These are phyloP conservation scores for Umbelopsis sp. DNA, from an alignment of 192 early-diverging fungal genomes.

Conservation along the genomic window DNA sequence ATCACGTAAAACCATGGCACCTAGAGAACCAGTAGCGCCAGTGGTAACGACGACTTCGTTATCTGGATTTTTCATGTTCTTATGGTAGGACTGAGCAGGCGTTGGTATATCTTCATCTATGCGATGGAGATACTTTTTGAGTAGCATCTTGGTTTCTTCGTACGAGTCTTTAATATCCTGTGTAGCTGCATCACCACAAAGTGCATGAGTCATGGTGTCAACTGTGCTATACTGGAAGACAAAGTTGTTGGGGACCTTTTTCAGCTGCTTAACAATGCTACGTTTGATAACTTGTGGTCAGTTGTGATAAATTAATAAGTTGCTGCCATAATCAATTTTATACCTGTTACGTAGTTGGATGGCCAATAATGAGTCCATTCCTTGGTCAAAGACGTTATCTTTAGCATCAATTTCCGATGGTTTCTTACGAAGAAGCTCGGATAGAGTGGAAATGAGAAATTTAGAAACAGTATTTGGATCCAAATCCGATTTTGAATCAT, in stretches of 20 bases:
- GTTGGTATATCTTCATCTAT: constrained; percentile 17
- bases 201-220: not conserved
- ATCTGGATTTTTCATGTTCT: not conserved
- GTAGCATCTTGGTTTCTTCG: constrained; percentile 19
- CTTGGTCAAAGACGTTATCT: constrained; percentile 29
- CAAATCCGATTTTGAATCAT: not conserved
- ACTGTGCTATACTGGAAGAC: constrained; percentile 33
- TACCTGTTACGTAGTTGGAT: constrained; percentile 29
- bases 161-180: not conserved
- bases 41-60: constrained; percentile 33
- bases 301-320: too few species aligned
- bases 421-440: constrained; percentile 20
- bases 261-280: constrained; percentile 11
- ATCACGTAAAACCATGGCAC: constrained; percentile 31
- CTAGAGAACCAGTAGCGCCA: constrained; percentile 42
- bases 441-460: constrained; percentile 12
- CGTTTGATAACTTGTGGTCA: too few species aligned
- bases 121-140: constrained; percentile 15
- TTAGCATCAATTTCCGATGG: constrained; percentile 4
- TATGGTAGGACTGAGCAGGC: not conserved
- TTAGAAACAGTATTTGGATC: not conserved
- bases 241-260: constrained; percentile 31
- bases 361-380: constrained; percentile 31
- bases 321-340: not conserved
- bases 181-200: not conserved